Percentiles rank a stretch among this genome's conserved stretches.
Evolutionary conservation across 2,329 filamentous ascomycete genomes (phyloP).

Genomic region (Diplodia intermedia): DNA sequence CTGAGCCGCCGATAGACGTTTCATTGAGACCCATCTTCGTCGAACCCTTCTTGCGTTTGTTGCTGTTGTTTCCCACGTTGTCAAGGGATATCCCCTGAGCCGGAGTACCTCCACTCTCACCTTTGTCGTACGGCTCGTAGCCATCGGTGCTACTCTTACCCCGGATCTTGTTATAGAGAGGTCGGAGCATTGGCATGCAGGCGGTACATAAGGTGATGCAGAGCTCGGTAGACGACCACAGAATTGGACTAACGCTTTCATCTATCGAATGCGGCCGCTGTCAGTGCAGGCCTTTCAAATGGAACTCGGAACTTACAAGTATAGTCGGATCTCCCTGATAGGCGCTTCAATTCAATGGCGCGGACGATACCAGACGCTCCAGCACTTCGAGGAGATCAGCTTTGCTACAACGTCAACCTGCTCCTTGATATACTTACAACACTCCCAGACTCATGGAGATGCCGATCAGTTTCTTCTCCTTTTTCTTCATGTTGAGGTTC

Average conservation of each 20-base stretch:
- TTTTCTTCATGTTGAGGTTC: conserved; percentile 46
- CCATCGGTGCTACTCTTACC: conserved; percentile 10
- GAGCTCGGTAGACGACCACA: conserved; percentile 49
- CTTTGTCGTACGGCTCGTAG: conserved; percentile 14
- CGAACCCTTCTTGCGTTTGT: conserved; percentile 8
- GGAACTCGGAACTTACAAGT: conserved; percentile 35
- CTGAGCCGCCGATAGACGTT: conserved; percentile 7
- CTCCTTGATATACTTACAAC: conserved; percentile 36
- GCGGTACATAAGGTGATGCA: conserved; percentile 59
- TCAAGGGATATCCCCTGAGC: conserved; percentile 17
- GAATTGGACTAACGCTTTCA: conserved; percentile 42
- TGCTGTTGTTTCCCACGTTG: conserved; percentile 13
- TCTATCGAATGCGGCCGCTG: conserved; percentile 14
- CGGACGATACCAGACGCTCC: conserved; percentile 44
- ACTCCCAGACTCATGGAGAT: conserved; percentile 43
- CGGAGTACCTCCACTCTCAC: conserved; percentile 9
- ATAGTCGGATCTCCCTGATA: conserved; percentile 42
- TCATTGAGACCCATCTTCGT: conserved; percentile 23
- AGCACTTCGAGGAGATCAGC: conserved; percentile 34
- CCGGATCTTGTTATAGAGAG: conserved; percentile 43
- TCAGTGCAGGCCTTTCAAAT: background rate
- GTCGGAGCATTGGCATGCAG: conserved; percentile 57
- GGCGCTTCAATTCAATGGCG: conserved; percentile 41
- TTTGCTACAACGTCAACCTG: too few species aligned
- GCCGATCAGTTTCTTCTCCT: conserved; percentile 45